Conservation (phyloP, 176 grass and related monocot genomes). For the Phoenix roebelenii region DNA sequence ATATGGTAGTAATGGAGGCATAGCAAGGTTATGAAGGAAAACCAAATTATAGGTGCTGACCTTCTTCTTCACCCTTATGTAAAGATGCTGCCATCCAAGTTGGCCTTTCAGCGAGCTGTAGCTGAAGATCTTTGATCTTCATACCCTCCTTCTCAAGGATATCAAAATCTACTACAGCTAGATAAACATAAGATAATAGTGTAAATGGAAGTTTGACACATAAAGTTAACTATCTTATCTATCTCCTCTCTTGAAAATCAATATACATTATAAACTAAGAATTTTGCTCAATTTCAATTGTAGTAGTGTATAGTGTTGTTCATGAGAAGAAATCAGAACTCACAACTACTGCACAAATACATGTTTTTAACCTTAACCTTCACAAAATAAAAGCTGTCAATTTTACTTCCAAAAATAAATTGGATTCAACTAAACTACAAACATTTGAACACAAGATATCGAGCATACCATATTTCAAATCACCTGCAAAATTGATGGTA, state of each 20-base stretch:
- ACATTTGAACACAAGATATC: not conserved
- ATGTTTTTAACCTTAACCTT: not conserved
- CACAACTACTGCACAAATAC: too few species aligned
- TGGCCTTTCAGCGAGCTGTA: slow-evolving; percentile 47
- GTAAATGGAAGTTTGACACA: too few species aligned
- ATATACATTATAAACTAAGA: too few species aligned
- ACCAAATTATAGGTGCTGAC: slow-evolving; percentile 18
- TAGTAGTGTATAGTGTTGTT: too few species aligned
- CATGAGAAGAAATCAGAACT: too few species aligned
- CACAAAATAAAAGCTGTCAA: slow-evolving; percentile 9
- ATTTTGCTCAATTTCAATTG: too few species aligned
- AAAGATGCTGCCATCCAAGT: slow-evolving; percentile 81
- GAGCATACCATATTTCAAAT: slow-evolving; percentile 78
- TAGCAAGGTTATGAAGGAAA: not conserved
- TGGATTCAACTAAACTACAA: slow-evolving; percentile 16
- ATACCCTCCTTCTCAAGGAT: slow-evolving; percentile 29
- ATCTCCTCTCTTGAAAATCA: too few species aligned
- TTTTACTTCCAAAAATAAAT: slow-evolving; percentile 21
- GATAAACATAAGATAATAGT: slow-evolving; percentile 4
- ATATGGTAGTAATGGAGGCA: not conserved
- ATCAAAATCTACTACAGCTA: slow-evolving; percentile 63
- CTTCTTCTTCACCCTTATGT: slow-evolving; percentile 80
- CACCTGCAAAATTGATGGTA: slow-evolving; percentile 76
- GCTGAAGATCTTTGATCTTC: slow-evolving; percentile 45
- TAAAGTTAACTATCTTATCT: too few species aligned